Base-by-base conservation (phyloP, 257 asterid genomes). In the Euphrasia confusa region DNA sequence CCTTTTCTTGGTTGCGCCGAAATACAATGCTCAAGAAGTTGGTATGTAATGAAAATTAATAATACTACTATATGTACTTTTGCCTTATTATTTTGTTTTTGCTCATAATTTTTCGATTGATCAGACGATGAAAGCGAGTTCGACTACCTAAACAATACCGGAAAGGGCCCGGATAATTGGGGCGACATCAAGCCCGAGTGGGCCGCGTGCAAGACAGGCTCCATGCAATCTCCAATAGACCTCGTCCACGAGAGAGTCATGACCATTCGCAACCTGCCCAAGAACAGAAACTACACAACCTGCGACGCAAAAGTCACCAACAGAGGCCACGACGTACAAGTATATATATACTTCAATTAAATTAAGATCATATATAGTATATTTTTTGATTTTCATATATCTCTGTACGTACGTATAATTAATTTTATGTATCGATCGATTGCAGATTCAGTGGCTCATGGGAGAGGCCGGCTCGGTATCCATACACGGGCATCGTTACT, bases 271-370 rank as follows among this genome's bases (percentile, higher is more conserved):
- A 77, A 9, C 18, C 61, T 68, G 15, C 61, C 68, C 0, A 80
- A 82, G 0, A 54, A 10, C 24, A 80, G 61, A 21, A 14, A 7
- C 6, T 85, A 85, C 72, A 71, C 42, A 61, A 64, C 75, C 12
- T 32, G 69, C 28, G 69, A 79, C 68, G 93, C 96, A 18, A 75
- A 75, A 7, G 24, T 79, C 61, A 74, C 3, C 58, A 84, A 87
- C 35, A 70, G 91, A 78, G 96, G 96, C 53, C 94, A 84, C 55
- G 96, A 81, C 13, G 79, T 87, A 0, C 76, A 84, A 21, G 94
- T 84, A 21, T 21, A 21, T 21, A 21, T 21, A 21, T 21, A 21
- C 24, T 21, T 21, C 0, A 21, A 21, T 21, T 21, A 21, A 21
- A 21, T 21, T 21, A 21, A 21, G 24, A 21, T 21, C 24, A 21